Evolutionary conservation across 106 monocot species (phyloP), one percentile per base, ranked within the genome.

Genomic region (Chionographis japonica): DNA sequence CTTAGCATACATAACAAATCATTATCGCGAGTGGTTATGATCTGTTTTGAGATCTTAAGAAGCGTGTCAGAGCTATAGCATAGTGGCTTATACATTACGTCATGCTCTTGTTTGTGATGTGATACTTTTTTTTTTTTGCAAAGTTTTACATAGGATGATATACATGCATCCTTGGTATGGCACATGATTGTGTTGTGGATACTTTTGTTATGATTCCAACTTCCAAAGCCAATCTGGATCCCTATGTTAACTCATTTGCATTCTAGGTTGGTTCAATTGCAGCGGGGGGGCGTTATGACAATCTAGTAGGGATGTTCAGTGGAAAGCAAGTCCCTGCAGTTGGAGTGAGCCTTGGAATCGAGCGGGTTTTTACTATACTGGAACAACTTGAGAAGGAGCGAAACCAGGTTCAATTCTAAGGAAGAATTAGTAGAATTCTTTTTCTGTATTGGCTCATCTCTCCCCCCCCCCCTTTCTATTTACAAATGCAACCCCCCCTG

Each of bases 281-380:
- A 68, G 97, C 97, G 55, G 97, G 97, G 12, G 97, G 97, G 4
- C 83, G 97, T 35, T 98, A 98, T 79, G 92, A 98, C 66, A 98
- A 98, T 78, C 83, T 98, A 19, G 97, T 98, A 3, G 93, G 93
- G 10, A 98, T 98, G 92, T 98, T 98, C 70, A 98, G 97, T 69
- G 92, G 90, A 79, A 93, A 93, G 67, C 86, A 90, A 64, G 92
- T 98, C 50, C 97, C 92, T 67, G 92, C 92, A 20, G 92, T 98
- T 67, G 97, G 97, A 35, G 87, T 93, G 6, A 98, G 97, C 76
- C 89, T 98, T 74, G 97, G 97, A 66, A 90, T 98, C 51, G 97
- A 98, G 65, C 83, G 97, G 50, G 92, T 98, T 14, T 93, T 98
- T 65, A 62, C 92, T 41, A 98, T 98, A 42, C 87, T 92, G 92